phyloP scores from a whole-genome alignment of 1,284 basidiomycete genomes.

The Phlebopus sp. region DNA sequence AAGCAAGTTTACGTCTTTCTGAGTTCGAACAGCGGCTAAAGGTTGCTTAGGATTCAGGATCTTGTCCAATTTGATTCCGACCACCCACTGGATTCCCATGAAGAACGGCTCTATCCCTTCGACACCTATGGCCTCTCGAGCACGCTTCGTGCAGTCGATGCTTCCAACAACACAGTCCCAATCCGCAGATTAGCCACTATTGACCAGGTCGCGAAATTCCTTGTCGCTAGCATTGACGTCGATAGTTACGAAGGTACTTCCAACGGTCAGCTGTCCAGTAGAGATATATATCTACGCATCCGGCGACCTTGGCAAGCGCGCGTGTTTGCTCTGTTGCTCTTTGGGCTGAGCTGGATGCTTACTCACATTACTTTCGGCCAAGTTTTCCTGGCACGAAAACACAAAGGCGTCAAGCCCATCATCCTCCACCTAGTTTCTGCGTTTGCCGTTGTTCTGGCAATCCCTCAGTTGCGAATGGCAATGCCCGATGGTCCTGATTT shows the following conservation, averaged over 20 bases:
- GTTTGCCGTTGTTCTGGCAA: conserved; percentile 42
- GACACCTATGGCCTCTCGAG: conserved; percentile 52
- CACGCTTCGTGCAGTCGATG: conserved; percentile 41
- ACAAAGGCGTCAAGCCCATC: conserved; percentile 31
- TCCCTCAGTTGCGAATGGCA: conserved; percentile 50
- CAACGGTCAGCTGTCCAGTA: conserved; percentile 32
- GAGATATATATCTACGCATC: conserved; percentile 46
- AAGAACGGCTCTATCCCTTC: conserved; percentile 54
- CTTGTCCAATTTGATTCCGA: conserved; percentile 57
- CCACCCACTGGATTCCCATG: conserved; percentile 56
- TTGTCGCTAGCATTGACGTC: conserved; percentile 40
- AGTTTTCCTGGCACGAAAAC: conserved; percentile 41
- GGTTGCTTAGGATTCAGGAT: conserved; percentile 45
- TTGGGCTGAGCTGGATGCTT: conserved; percentile 51
- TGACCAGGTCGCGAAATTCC: conserved; percentile 47
- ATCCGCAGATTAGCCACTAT: conserved; percentile 46
- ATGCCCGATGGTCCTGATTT: conserved; percentile 60
- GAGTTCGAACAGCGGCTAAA: background rate
- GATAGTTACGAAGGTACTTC: conserved; percentile 34
- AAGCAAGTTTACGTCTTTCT: conserved; percentile 32
- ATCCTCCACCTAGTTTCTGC: conserved; percentile 40
- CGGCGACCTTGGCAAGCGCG: conserved; percentile 44
- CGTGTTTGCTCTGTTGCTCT: conserved; percentile 45
- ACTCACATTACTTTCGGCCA: conserved; percentile 48
- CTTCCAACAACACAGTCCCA: conserved; percentile 38